Base-by-base conservation (phyloP, 208 protist species). In the Blechomonas ayalai region DNA sequence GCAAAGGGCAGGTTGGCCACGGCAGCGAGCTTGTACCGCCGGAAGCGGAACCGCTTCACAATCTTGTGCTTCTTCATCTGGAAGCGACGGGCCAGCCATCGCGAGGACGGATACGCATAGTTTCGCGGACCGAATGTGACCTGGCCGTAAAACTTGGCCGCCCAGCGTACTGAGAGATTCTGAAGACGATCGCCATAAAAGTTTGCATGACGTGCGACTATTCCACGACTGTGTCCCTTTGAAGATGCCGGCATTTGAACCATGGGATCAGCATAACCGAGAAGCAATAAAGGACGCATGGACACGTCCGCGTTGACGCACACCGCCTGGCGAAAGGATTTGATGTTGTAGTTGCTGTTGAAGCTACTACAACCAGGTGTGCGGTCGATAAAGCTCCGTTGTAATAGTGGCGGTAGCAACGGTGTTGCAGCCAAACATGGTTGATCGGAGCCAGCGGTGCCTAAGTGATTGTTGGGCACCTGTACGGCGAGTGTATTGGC, bases 51-150 rank as follows among this genome's bases (percentile, higher is more conserved):
- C 23, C 85, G 74, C 63, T 93, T 93, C 16, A 90, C 39, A 28
- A 88, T 90, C 32, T 68, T 67, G 50, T 93, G 85, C 69, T 93
- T 93, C 62, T 93, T 93, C 81, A 93, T 93, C 34, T 77, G 61
- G 56, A 89, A 93, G 25, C 85, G 85, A 4, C 85, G 81, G 3
- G 81, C 80, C 16, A 90, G 56, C 79, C 81, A 93, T 19, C 79
- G 78, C 1, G 78, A 89, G 19, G 76, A 87, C 8, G 78, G 85
- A 61, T 93, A 93, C 4, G 85, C 72, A 52, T 78, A 93, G 62
- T 90, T 90, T 22, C 81, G 67, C 2, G 85, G 85, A 4, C 73
- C 81, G 54, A 78, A 90, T 3, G 81, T 90, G 8, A 93, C 81
- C 16, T 84, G 59, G 13, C 85, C 85, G 67, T 90, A 93, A 44